These are phyloP conservation scores for Phytophthora syringae DNA, from an alignment of 352 stramenopile genomes.

Conservation along the genomic window DNA sequence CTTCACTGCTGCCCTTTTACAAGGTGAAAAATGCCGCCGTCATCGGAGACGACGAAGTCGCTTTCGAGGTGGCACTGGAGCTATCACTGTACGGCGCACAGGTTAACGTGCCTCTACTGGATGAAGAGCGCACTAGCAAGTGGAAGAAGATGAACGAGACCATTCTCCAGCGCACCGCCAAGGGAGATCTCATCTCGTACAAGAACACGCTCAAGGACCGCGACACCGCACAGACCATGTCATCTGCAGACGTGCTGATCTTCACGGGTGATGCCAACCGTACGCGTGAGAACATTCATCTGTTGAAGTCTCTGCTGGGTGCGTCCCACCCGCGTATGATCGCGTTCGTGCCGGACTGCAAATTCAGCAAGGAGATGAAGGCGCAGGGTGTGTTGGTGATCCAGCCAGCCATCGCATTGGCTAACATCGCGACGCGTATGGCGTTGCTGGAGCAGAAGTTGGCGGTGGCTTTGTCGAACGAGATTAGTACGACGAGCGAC, in stretches of 20 bases:
- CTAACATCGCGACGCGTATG: slow-evolving; percentile 73
- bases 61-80: slow-evolving; percentile 66
- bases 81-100: slow-evolving; percentile 65
- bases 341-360: slow-evolving; percentile 52
- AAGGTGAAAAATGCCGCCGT: slow-evolving; percentile 59
- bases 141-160: slow-evolving; percentile 70
- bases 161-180: slow-evolving; percentile 52
- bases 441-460: slow-evolving; percentile 57
- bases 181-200: slow-evolving; percentile 67
- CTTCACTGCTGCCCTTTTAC: slow-evolving; percentile 51
- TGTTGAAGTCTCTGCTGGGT: slow-evolving; percentile 49
- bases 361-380: slow-evolving; percentile 47
- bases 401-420: slow-evolving; percentile 67
- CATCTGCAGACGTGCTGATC: slow-evolving; percentile 59
- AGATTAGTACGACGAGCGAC: slow-evolving; percentile 54
- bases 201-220: slow-evolving; percentile 68
- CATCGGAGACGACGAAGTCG: slow-evolving; percentile 64
- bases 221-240: slow-evolving; percentile 43
- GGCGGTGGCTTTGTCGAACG: slow-evolving; percentile 43
- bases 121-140: slow-evolving; percentile 59
- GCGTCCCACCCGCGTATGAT: slow-evolving; percentile 59
- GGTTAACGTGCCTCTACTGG: slow-evolving; percentile 64
- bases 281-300: slow-evolving; percentile 56
- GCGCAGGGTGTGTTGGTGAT: slow-evolving; percentile 40
- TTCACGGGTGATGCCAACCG: slow-evolving; percentile 61